Evolutionary conservation across 108 stramenopile genomes (phyloP).

Genomic region (Nannochloropsis oceanica): DNA sequence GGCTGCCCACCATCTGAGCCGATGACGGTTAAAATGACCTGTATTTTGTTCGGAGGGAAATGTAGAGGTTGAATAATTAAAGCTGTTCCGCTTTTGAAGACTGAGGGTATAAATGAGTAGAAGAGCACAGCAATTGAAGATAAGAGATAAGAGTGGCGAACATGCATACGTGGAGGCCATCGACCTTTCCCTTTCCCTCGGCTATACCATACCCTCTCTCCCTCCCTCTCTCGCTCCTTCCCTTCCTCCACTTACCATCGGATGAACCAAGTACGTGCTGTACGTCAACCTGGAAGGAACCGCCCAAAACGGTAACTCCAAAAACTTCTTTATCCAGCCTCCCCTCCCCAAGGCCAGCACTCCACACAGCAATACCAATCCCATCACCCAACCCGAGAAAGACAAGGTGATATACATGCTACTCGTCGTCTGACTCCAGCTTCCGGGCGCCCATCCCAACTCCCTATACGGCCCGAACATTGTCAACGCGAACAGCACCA

Average conservation of each 20-base stretch:
- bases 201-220: too few relatives aligned
- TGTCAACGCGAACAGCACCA: background rate
- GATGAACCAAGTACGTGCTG: background rate
- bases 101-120: too few relatives aligned
- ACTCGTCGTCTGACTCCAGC: background rate
- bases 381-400: background rate
- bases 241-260: background rate
- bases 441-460: background rate
- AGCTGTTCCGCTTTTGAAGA: too few relatives aligned
- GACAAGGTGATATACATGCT: background rate
- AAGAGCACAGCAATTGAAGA: too few relatives aligned
- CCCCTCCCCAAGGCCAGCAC: background rate
- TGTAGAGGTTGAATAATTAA: background rate
- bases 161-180: too few relatives aligned
- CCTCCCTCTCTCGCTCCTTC: too few relatives aligned
- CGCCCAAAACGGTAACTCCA: background rate
- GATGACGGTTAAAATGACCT: background rate
- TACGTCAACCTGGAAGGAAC: background rate
- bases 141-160: too few relatives aligned
- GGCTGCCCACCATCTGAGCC: background rate
- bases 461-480: background rate
- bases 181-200: too few relatives aligned
- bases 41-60: background rate
- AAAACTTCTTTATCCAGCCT: background rate
- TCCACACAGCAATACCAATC: background rate